Base-by-base conservation (phyloP, 768 basidiomycete species). In the Strobilomyces dryophilus region DNA sequence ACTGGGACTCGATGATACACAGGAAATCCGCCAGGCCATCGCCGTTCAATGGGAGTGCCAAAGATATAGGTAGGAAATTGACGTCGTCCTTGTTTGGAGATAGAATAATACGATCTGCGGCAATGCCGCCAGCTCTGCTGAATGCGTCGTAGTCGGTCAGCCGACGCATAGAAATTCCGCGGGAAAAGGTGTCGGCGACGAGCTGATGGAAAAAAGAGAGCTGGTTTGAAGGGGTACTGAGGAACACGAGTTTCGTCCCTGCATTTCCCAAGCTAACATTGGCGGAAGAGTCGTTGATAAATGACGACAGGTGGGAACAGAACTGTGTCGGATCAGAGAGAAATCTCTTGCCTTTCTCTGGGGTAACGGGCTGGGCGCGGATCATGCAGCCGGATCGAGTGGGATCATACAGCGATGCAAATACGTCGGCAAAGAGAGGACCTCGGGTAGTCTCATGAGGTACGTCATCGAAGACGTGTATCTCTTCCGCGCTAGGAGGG, bases 401-500 rank as follows among this genome's bases (percentile, higher is more conserved):
- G 20, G 71, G 66, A 34, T 76, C 69, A 46, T 86, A 75, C 18
- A 86, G 69, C 17, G 79, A 73, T 36, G 80, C 73, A 57, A 90
- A 80, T 36, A 92, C 85, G 58, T 91, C 86, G n/a, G 79, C 72
- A 59, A 84, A 89, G 20, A 94, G 75, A 14, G 72, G 72, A 1
- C 89, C 88, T 60, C 83, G 82, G 1, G 81, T 76, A 24, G 77
- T 73, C 35, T 79, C 69, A 44, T 79, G 77, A 3, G 85, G 80
- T 11, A 89, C 87, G 57, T 95, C 92, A 56, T 92, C 89, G 26
- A 92, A 71, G 53, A 95, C 86, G 61, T 90, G 78, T 8, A 95
- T 72, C 24, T 69, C 71, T 61, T 72, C 76, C 20, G 76, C 84
- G 15, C 79, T 79, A 7, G 74, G 47, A 7, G 92, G 92, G 32